These are phyloP conservation scores for Yueomyces sp. DNA, from an alignment of 1,139 yeast genomes.

Conservation along the genomic window DNA sequence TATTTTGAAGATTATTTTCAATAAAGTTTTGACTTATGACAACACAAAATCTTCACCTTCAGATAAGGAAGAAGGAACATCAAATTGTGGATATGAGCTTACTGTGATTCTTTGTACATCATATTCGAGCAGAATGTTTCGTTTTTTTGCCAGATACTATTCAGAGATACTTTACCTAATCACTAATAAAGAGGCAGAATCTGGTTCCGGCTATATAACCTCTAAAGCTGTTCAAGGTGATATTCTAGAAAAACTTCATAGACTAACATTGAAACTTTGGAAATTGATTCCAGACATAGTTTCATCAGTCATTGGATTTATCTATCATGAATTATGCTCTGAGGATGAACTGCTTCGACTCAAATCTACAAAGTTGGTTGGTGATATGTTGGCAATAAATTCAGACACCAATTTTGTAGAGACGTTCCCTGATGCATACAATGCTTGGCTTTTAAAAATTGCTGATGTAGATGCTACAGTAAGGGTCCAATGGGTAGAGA, in stretches of 20 bases:
- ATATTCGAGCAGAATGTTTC: slow-evolving; percentile 63
- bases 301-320: slow-evolving; percentile 61
- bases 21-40: slow-evolving; percentile 25
- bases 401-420: slow-evolving; percentile 42
- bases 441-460: slow-evolving; percentile 62
- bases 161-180: slow-evolving; percentile 59
- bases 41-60: slow-evolving; percentile 23
- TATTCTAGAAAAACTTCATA: slow-evolving; percentile 47
- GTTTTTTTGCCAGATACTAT: slow-evolving; percentile 68
- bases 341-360: slow-evolving; percentile 52
- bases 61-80: slow-evolving; percentile 19
- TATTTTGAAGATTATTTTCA: slow-evolving; percentile 49
- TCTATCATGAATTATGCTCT: slow-evolving; percentile 70
- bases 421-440: slow-evolving; percentile 50
- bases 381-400: slow-evolving; percentile 42
- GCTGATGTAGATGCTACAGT: slow-evolving; percentile 57
- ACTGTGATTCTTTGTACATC: slow-evolving; percentile 58
- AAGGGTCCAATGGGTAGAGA: slow-evolving; percentile 58
- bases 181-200: slow-evolving; percentile 21
- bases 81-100: slow-evolving; percentile 51
- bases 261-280: slow-evolving; percentile 61
- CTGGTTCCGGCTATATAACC: slow-evolving; percentile 20
- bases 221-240: slow-evolving; percentile 12
- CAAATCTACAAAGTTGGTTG: slow-evolving; percentile 64
- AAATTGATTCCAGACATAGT: slow-evolving; percentile 62